phyloP scores from a whole-genome alignment of 169 alveolate genomes.

The Perkinsus olseni region DNA sequence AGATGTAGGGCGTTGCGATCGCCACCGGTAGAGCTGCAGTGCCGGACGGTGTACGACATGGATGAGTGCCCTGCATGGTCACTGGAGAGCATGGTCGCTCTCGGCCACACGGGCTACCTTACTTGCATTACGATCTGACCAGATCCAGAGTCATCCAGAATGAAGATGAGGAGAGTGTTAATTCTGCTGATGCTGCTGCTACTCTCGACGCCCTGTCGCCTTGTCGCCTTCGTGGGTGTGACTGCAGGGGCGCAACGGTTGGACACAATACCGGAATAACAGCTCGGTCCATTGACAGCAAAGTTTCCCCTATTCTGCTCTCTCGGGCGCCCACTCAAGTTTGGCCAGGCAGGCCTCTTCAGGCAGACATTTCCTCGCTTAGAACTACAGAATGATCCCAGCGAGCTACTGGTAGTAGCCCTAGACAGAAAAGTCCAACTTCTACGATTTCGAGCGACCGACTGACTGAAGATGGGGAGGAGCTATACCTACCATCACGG shows the following conservation, averaged over 20 bases:
- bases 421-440: too few relatives aligned
- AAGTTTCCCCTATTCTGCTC: too few relatives aligned
- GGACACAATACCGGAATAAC: not conserved
- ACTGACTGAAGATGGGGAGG: too few relatives aligned
- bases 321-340: too few relatives aligned
- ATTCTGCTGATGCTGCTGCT: not conserved
- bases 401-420: too few relatives aligned
- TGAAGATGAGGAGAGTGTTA: not conserved
- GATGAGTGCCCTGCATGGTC: not conserved
- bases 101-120: too few relatives aligned
- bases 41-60: not conserved
- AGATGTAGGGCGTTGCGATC: slow-evolving; percentile 5
- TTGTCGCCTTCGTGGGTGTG: not conserved
- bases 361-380: too few relatives aligned
- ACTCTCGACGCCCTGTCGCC: not conserved
- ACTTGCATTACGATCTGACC: not conserved
- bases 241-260: not conserved
- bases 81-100: not conserved
- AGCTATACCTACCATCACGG: not conserved
- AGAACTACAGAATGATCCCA: too few relatives aligned
- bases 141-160: not conserved
- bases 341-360: too few relatives aligned
- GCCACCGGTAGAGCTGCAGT: not conserved
- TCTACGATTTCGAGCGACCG: too few relatives aligned
- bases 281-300: too few relatives aligned